Percentiles rank a stretch among this genome's conserved stretches.
Conservation (phyloP, 1,284 basidiomycete species). For the Rhizoctonia solani region DNA sequence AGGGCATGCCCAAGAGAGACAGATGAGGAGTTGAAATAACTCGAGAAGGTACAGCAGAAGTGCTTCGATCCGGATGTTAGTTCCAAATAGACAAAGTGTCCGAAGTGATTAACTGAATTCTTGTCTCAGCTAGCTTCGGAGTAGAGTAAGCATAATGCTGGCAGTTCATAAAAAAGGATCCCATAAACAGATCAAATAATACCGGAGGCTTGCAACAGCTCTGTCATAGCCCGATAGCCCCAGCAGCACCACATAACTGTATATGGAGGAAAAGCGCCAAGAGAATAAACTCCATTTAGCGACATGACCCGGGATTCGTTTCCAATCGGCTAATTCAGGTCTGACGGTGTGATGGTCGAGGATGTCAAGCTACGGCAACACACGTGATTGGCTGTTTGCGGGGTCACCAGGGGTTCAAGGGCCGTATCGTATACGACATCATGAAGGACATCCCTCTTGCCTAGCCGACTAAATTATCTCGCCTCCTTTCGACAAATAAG, state of each 20-base stretch:
- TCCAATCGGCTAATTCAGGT: neutral
- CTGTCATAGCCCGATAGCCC: neutral
- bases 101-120: neutral
- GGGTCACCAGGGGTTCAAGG: no score
- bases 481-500: no score
- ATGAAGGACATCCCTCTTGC: no score
- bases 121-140: neutral
- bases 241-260: neutral
- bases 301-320: neutral
- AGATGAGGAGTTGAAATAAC: constrained; percentile 1
- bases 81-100: constrained; percentile 11
- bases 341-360: neutral
- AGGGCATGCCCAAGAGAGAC: neutral
- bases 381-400: no score
- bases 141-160: neutral
- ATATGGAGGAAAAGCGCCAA: no score
- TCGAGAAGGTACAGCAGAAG: constrained; percentile 1
- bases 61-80: neutral
- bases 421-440: no score
- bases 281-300: neutral
- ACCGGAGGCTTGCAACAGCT: neutral
- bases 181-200: neutral
- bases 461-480: no score
- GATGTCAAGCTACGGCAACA: neutral
- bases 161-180: neutral